Conservation (phyloP, 164 flowering plant genomes). For the Kalanchoe fedtschenkoi region DNA sequence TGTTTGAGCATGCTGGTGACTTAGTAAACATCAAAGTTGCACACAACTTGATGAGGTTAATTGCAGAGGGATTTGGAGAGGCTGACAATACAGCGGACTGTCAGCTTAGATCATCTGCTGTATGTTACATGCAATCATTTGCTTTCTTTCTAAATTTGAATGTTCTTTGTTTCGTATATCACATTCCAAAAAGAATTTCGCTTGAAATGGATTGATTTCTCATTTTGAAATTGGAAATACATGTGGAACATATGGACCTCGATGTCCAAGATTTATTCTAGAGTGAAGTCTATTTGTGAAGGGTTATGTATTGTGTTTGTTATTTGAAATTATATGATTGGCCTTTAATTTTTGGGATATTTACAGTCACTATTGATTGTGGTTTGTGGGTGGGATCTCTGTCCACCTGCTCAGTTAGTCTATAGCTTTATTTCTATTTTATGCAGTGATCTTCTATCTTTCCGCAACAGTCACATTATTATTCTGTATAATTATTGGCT, state of each 20-base stretch:
- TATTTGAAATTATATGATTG: neutral
- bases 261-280: too few species aligned
- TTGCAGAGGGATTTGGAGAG: constrained; percentile 98
- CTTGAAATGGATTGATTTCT: neutral
- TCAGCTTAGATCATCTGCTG: constrained; percentile 94
- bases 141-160: neutral
- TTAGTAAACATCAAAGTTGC: constrained; percentile 83
- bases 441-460: too few species aligned
- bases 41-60: constrained; percentile 88
- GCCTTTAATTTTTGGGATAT: too few species aligned
- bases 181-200: neutral
- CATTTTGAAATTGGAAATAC: neutral
- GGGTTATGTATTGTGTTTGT: neutral
- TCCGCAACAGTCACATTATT: too few species aligned
- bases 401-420: too few species aligned
- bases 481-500: too few species aligned
- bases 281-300: neutral
- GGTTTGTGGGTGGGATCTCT: too few species aligned
- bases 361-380: too few species aligned
- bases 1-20: constrained; percentile 99
- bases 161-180: neutral
- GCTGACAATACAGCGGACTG: constrained; percentile 82
- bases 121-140: constrained; percentile 34
- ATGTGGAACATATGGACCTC: too few species aligned
- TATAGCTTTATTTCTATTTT: too few species aligned